Evolutionary conservation across 495 filamentous ascomycete genomes (phyloP).

Genomic region (Aspergillus heteromorphus): DNA sequence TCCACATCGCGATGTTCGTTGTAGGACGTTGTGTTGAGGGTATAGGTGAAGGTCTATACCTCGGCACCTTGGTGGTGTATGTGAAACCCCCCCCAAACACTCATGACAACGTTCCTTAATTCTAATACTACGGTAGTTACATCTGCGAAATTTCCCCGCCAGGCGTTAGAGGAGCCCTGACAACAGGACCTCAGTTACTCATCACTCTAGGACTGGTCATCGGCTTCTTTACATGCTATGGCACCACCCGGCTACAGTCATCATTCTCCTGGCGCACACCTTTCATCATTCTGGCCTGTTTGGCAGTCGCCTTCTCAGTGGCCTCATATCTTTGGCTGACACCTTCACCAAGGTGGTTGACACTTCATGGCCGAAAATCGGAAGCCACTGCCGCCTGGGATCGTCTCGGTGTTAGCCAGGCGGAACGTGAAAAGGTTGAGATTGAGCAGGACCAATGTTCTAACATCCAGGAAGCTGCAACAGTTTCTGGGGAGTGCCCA

Average conservation of each 20-base stretch:
- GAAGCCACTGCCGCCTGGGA: conserved; percentile 38
- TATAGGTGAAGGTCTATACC: conserved; percentile 54
- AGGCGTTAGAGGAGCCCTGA: conserved; percentile 44
- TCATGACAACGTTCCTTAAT: neutral
- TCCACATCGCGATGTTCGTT: conserved; percentile 48
- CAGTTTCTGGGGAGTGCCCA: neutral
- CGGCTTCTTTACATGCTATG: conserved; percentile 63
- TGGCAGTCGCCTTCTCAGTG: conserved; percentile 35
- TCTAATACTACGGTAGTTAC: conserved; percentile 29
- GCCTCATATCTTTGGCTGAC: conserved; percentile 36
- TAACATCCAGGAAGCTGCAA: conserved; percentile 2
- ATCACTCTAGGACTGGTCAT: conserved; percentile 45
- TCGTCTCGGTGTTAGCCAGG: conserved; percentile 41
- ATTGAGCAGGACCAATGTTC: conserved; percentile 19
- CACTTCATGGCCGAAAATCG: conserved; percentile 28
- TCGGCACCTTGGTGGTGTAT: conserved; percentile 50
- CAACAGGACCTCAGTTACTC: conserved; percentile 51
- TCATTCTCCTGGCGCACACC: conserved; percentile 56
- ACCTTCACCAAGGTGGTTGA: conserved; percentile 47
- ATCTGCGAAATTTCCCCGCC: conserved; percentile 59
- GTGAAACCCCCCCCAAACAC: conserved; percentile 1
- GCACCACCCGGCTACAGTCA: conserved; percentile 41
- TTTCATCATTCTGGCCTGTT: conserved; percentile 39
- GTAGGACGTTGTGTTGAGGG: conserved; percentile 51
- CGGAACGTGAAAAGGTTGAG: conserved; percentile 48